Evolutionary conservation across 805 yeast species (phyloP), one percentile per base, ranked within the genome.

Genomic region (Yamadazyma nakazawae): DNA sequence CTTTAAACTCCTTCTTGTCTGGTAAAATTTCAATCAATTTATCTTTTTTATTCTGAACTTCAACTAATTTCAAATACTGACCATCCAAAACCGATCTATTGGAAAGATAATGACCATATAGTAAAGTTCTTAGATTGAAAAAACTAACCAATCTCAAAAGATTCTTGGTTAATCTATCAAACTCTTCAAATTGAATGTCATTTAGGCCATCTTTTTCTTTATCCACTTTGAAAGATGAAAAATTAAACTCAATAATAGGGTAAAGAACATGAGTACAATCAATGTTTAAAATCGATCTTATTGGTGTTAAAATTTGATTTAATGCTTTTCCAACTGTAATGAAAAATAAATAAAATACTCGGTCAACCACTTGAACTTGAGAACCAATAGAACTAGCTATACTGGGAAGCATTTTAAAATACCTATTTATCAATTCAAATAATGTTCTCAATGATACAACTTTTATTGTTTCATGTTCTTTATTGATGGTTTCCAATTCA

Each of bases 321-420:
- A 72, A 50, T 7, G 67, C 52, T 46, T 61, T 68, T 0, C 73
- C 76, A 21, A 67, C 53, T 1, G 71, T 69, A 24, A 52, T 57
- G 52, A 53, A 70, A 39, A 69, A 68, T 32, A 70, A 56, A 46
- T 64, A 65, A 40, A 69, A 59, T 3, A 65, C 60, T 44, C 63
- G 64, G 41, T 64, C 65, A 14, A 66, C 52, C 0, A 74, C 68
- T 25, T 59, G 49, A 36, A 58, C 51, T 2, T 49, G 47, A 10
- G 63, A 48, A 1, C 69, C 66, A 45, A 63, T 49, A 7, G 70
- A 55, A 43, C 59, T 46, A 10, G 62, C 58, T 19, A 66, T 66
- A 32, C 67, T 62, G 2, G 75, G 74, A 42, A 61, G 58, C 40
- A 63, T 56, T 30, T 56, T 62, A 46, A 66, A 63, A 73, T 75